Base-by-base conservation (phyloP, 2,329 filamentous ascomycete genomes). In the Fusarium temperatum region DNA sequence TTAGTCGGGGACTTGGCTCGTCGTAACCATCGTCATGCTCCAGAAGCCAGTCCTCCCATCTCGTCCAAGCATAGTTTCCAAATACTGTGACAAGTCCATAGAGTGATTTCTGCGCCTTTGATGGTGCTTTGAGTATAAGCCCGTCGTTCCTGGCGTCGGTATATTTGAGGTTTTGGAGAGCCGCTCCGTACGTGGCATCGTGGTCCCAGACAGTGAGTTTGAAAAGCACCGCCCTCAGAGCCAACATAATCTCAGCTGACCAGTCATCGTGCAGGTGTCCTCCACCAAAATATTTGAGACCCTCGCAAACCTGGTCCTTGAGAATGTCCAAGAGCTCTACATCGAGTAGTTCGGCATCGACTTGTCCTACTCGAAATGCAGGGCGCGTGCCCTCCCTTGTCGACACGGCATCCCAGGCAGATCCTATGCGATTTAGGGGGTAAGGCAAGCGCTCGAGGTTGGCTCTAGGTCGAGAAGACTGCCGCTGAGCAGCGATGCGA, bases 171-270 rank as follows among this genome's bases (percentile, higher is more conserved):
- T 97, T 97, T 82, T 99, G 96, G 56, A 99, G 86, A 41, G 94
- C 92, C 17, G 96, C 96, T 68, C 96, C 96, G 82, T 99, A 98
- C 10, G 94, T 97, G 44, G 96, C 94, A 81, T 98, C 92, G 82
- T 98, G 94, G 82, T 98, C 95, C 96, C 96, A 99, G 66, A 99
- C 92, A 22, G 93, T 94, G 71, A 99, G 89, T 83, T 99, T 99
- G 87, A 98, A 99, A 13, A 99, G 86, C 7, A 95, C 86, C 5
- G 92, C 90, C 53, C 96, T 89, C 63, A 99, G 86, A 1, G 87
- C 89, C 35, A 98, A 87, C 71, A 93, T 87, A 61, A 98, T 96
- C 84, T 98, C 96, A 59, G 93, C 88, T 20, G 91, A 91, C 91
- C 94, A 98, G 78, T 97, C 94, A 81, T 98, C 94, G 66, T 93